A percentile compares a stretch with the other conserved stretches of the same genome.
Conservation (phyloP, 2,329 filamentous ascomycete species). For the Fusarium multiceps region DNA sequence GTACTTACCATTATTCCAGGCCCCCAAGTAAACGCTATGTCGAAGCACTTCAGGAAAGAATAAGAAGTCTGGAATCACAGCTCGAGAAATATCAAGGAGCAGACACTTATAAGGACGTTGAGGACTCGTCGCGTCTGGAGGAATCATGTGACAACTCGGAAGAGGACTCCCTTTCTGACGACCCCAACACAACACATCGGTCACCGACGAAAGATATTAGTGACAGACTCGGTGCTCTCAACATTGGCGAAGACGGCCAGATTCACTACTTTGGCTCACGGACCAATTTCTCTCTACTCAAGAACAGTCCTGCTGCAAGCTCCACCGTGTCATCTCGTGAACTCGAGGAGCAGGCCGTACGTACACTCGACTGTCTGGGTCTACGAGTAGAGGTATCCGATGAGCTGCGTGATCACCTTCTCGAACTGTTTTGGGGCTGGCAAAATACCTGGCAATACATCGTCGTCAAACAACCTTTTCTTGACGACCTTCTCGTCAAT, state of each 20-base stretch:
- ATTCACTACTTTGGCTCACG: background rate
- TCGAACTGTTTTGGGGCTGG: background rate
- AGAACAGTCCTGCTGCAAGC: background rate
- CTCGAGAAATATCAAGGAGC: background rate
- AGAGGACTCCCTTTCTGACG: background rate
- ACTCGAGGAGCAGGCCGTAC: background rate
- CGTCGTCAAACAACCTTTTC: background rate
- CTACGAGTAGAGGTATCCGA: background rate
- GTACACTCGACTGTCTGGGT: background rate
- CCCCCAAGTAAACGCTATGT: constrained; percentile 5
- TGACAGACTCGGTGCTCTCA: background rate
- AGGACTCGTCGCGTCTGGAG: rapidly evolving
- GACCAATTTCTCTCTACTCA: background rate
- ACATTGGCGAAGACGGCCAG: background rate
- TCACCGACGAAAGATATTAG: background rate
- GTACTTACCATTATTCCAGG: background rate
- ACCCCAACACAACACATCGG: background rate
- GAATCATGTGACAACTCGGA: background rate
- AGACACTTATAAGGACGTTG: rapidly evolving
- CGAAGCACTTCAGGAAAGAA: background rate
- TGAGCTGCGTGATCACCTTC: background rate
- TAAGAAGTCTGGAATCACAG: background rate
- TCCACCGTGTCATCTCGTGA: background rate
- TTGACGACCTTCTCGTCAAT: background rate
- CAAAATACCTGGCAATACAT: constrained; percentile 9